Percentiles rank a stretch among this genome's conserved stretches.
Evolutionary conservation across 345 rosid genomes (phyloP).

Genomic region (Triadica sebifera): DNA sequence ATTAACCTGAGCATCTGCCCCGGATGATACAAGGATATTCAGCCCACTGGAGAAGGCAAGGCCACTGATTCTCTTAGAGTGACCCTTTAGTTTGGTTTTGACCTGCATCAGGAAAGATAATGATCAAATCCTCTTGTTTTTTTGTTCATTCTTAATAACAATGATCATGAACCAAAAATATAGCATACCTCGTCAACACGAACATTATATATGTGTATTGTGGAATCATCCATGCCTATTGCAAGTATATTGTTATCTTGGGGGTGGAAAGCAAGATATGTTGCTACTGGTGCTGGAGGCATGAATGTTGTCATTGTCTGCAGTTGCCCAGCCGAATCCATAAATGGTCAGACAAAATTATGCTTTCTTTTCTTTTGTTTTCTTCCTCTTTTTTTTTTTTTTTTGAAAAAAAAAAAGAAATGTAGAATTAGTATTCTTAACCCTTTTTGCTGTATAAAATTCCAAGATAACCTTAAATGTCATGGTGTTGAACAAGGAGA

Average conservation of each 20-base stretch:
- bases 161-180: background rate
- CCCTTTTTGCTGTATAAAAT: background rate
- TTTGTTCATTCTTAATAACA: background rate
- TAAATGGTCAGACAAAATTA: constrained; percentile 10
- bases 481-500: constrained; percentile 42
- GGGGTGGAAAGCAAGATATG: constrained; percentile 53
- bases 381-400: no score
- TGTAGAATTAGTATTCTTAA: background rate
- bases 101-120: constrained; percentile 40
- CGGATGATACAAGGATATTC: constrained; percentile 69
- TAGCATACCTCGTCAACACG: constrained; percentile 38
- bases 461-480: constrained; percentile 33
- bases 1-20: constrained; percentile 86
- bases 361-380: background rate
- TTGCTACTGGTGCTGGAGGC: constrained; percentile 44
- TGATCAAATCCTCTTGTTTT: background rate
- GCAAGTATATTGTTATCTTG: constrained; percentile 47
- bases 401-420: no score
- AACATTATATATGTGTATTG: constrained; percentile 37
- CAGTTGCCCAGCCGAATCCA: constrained; percentile 10
- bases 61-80: constrained; percentile 68
- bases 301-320: constrained; percentile 45
- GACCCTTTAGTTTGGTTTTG: constrained; percentile 69
- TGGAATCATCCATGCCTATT: constrained; percentile 50
- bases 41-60: constrained; percentile 66